Base-by-base conservation (phyloP, 2,329 filamentous ascomycete genomes). In the Byssoonygena ceratinophila region DNA sequence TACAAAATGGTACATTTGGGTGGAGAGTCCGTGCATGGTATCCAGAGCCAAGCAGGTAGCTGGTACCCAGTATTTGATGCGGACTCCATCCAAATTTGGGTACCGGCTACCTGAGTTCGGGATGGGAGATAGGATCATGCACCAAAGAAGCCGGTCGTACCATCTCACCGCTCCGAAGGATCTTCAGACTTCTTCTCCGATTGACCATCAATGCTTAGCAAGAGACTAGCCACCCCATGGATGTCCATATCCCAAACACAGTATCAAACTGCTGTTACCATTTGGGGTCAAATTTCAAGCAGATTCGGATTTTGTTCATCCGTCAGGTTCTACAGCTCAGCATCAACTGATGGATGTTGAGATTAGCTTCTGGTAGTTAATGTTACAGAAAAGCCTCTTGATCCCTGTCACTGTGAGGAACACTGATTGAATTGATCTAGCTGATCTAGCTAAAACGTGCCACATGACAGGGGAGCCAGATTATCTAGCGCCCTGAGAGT, bases 141-240 rank as follows among this genome's bases (percentile, higher is more conserved):
- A 45, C 32, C 49, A 37, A 51, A 45, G 29, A n/a, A 44, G 16
- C 27, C 39, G 39, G 49, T 51, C 49, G 27, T 40, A 45, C 39
- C 41, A 37, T 45, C 49, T 51, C 49, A 51, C 49, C 49, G 49
- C 49, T 45, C 45, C 27, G 11, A 22, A 29, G 2, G 22, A 40
- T 29, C 32, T 12, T n/a, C n/a, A n/a, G n/a, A n/a, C n/a, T n/a
- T 47, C 45, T 36, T 27, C 40, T 27, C 49, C 49, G 45, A 51
- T 51, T n/a, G 45, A 37, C n/a, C 29, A 20, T 23, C 49, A 45
- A 18, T 9, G 9, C 29, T 36, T 45, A 37, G 22, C 22, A 45
- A 18, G 5, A 11, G 12, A 6, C n/a, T 20, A 22, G 18, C 4
- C 5, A 14, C 12, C 29, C 20, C n/a, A n/a, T n/a, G n/a, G n/a